phyloP scores from a whole-genome alignment of 2,329 filamentous ascomycete species.

The Apiospora sp. region DNA sequence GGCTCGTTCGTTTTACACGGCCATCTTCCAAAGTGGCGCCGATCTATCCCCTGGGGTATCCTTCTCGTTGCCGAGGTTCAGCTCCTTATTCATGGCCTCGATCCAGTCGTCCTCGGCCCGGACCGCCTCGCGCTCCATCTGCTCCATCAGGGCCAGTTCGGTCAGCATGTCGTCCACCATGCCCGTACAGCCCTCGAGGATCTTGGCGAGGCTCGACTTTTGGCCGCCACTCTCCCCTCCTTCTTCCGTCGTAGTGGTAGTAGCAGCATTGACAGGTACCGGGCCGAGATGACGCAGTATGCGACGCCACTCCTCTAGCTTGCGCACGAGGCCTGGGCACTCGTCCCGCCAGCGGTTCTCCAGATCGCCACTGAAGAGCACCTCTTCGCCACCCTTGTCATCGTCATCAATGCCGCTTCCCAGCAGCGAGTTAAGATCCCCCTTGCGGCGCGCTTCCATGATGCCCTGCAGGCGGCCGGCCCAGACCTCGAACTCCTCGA shows the following conservation, averaged over 20 bases:
- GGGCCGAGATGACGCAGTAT: constrained; percentile 56
- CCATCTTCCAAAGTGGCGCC: constrained; percentile 42
- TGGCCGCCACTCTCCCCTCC: constrained; percentile 20
- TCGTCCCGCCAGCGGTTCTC: constrained; percentile 67
- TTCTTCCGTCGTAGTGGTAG: constrained; percentile 24
- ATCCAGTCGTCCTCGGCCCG: constrained; percentile 67
- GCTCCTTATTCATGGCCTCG: constrained; percentile 56
- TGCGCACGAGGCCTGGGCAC: constrained; percentile 57
- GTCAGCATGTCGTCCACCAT: constrained; percentile 66
- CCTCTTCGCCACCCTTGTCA: constrained; percentile 41
- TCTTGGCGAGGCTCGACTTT: constrained; percentile 37
- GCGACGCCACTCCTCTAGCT: constrained; percentile 62
- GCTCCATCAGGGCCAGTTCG: constrained; percentile 69
- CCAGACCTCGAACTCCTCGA: constrained; percentile 69
- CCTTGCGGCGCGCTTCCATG: constrained; percentile 50
- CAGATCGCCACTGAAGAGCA: constrained; percentile 62
- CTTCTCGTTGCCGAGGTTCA: constrained; percentile 42
- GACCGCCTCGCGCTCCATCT: constrained; percentile 66
- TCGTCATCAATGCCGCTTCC: constrained; percentile 41
- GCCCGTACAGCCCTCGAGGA: constrained; percentile 40
- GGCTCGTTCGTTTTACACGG: constrained; percentile 24
- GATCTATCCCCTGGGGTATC: constrained; percentile 37
- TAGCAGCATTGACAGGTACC: constrained; percentile 27
- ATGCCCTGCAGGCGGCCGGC: constrained; percentile 55
- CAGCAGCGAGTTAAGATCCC: constrained; percentile 43